Conservation (phyloP, 2,329 filamentous ascomycete genomes). For the Arthrobotrys conoides region DNA sequence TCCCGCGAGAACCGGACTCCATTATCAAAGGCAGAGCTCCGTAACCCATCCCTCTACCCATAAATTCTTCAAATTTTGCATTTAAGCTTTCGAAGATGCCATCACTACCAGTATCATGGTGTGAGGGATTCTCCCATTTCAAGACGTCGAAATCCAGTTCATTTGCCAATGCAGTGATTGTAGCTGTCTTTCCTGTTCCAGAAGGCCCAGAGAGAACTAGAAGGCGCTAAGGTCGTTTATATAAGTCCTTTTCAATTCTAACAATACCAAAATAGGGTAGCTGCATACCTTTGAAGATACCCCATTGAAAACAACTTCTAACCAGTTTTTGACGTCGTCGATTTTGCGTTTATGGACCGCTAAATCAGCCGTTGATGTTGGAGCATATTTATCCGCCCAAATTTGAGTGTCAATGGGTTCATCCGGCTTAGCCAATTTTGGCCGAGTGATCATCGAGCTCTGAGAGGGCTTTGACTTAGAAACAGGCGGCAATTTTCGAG, state of each 20-base stretch:
- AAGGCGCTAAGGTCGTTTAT: slow-evolving; percentile 76
- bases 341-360: slow-evolving; percentile 97
- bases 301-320: slow-evolving; percentile 80
- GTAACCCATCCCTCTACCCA: slow-evolving; percentile 73
- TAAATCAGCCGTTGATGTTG: slow-evolving; percentile 72
- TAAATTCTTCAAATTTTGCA: slow-evolving; percentile 90
- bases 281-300: slow-evolving; percentile 61
- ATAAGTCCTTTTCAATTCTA: slow-evolving; percentile 60
- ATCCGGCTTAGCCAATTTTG: not conserved
- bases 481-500: slow-evolving; percentile 47
- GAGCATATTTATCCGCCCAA: slow-evolving; percentile 63
- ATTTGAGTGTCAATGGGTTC: slow-evolving; percentile 41
- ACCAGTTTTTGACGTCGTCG: slow-evolving; percentile 84
- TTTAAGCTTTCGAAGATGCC: slow-evolving; percentile 75
- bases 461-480: slow-evolving; percentile 12
- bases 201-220: slow-evolving; percentile 90
- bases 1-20: slow-evolving; percentile 48
- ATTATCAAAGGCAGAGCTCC: slow-evolving; percentile 63
- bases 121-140: slow-evolving; percentile 87
- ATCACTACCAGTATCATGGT: slow-evolving; percentile 65
- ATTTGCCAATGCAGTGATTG: slow-evolving; percentile 81
- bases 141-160: slow-evolving; percentile 82
- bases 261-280: not conserved
- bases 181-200: slow-evolving; percentile 93
- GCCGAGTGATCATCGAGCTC: slow-evolving; percentile 9